Evolutionary conservation across 345 rosid species (phyloP), one percentile per base, ranked within the genome.

Genomic region (Nasturtium officinale): DNA sequence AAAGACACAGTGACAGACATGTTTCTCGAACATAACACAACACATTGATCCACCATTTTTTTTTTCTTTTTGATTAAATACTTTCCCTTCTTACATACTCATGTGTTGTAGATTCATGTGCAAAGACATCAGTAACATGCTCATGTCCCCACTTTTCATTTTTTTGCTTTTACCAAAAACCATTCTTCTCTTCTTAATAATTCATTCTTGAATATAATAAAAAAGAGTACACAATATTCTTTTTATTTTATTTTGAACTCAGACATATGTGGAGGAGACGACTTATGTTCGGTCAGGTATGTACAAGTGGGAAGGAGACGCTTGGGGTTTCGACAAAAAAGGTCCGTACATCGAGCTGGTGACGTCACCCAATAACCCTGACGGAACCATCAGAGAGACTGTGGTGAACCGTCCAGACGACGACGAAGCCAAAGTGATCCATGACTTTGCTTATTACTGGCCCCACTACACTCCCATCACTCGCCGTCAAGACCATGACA

Each of bases 401-500:
- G 96, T 88, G 62, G 88, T 89, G 80, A 88, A 88, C 72, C 76
- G 72, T 29, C 76, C 80, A 71, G n/a, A 75, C 45, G 3, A 76
- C 13, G 75, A 69, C 12, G 84, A 79, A 20, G 96, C 89, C 18
- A 86, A 80, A 74, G 77, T 84, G 12, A 81, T 94, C 23, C 72
- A 94, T 8, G 98, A 94, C 84, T 80, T 87, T 2, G 96, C 97
- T 38, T 94, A 94, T 77, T 88, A 88, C 60, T 91, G 97, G 98
- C 97, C 98, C 18, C 96, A 91, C 0, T 86, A 84, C 83, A 79
- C 95, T 0, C 85, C 96, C 5, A 88, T 89, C 59, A 86, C 87
- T 68, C 61, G 16, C 9, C 77, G 76, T 37, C 84, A 86, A 20
- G 91, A 87, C 66, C 75, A 88, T n/a, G 91, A 88, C 67, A 78